Conservation (phyloP, 2,329 filamentous ascomycete species). For the Fusarium setosum region DNA sequence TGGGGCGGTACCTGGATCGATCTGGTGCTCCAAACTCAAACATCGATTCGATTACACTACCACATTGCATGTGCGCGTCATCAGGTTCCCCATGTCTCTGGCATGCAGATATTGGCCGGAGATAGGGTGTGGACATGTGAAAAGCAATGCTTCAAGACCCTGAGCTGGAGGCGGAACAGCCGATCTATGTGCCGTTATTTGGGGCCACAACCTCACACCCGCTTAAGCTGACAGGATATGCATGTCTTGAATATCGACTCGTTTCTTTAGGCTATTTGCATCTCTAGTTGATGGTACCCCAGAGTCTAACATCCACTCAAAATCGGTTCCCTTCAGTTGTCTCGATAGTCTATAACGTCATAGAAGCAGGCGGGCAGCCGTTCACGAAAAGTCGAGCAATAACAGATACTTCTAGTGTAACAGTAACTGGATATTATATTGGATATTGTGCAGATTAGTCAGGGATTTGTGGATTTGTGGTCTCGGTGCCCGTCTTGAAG, state of each 20-base stretch:
- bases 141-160: slow-evolving; percentile 3
- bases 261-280: not conserved
- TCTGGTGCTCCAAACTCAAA: slow-evolving; percentile 2
- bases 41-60: slow-evolving; percentile 30
- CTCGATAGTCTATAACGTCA: slow-evolving; percentile 21
- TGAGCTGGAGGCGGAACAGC: not conserved
- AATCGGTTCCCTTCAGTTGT: not conserved
- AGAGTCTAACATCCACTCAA: not conserved
- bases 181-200: slow-evolving; percentile 11
- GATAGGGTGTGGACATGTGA: not conserved
- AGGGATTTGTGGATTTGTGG: no score
- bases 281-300: not conserved
- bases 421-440: not conserved
- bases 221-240: not conserved
- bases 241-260: not conserved
- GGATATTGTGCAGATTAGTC: not conserved
- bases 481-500: no score
- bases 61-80: slow-evolving; percentile 38
- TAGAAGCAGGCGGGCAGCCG: slow-evolving; percentile 14
- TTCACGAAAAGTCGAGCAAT: not conserved
- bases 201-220: not conserved
- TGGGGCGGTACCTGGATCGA: slow-evolving; percentile 34
- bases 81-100: slow-evolving; percentile 11
- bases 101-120: not conserved
- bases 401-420: slow-evolving; percentile 10